Evolutionary conservation across 1,284 basidiomycete genomes (phyloP), one percentile per base, ranked within the genome.

Genomic region (Sutorius eximius): DNA sequence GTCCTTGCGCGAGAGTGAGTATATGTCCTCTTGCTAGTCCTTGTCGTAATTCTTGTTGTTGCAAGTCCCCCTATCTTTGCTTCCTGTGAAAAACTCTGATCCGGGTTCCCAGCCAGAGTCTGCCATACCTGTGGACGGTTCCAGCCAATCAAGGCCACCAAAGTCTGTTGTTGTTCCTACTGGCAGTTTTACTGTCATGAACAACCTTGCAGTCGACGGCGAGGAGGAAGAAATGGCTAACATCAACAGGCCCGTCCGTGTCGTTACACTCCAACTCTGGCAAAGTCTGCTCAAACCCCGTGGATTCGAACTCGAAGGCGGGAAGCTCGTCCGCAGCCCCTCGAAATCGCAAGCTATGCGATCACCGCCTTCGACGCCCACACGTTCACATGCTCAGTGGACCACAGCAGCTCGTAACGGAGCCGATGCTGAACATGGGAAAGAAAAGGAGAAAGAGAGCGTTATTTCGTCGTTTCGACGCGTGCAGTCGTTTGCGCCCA

Each of bases 241-340:
- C 0, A 67, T 77, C 15, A 73, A 82, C 2, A 82, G 77, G 49
- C 82, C 83, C 18, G 71, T 83, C 0, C 83, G 83, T 0, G 76
- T 76, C 0, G 75, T 83, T 3, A 85, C 84, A 6, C 74, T 86
- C 22, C 80, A 82, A 54, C 75, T 90, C 8, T 89, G 87, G 87
- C 76, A 80, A 45, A 78, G 77, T 58, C 78, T 90, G 16, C 77
- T 90, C 36, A 79, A 80, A 54, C 73, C 77, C 36, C 78, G 87
- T 18, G 87, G 87, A 10, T 88, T 84, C 66, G 78, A 81, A 55
- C 69, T 87, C 44, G 71, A 77, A 11, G 74, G 73, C 13, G 81
- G 83, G 15, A 76, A 79, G 55, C 75, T 88, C 52, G 63, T 85
- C 8, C 77, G 80, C 29, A 83, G 79, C 57, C 80, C 81, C 3